Base-by-base conservation (phyloP, 2,329 filamentous ascomycete species). In the Chaetothyriales sp. region DNA sequence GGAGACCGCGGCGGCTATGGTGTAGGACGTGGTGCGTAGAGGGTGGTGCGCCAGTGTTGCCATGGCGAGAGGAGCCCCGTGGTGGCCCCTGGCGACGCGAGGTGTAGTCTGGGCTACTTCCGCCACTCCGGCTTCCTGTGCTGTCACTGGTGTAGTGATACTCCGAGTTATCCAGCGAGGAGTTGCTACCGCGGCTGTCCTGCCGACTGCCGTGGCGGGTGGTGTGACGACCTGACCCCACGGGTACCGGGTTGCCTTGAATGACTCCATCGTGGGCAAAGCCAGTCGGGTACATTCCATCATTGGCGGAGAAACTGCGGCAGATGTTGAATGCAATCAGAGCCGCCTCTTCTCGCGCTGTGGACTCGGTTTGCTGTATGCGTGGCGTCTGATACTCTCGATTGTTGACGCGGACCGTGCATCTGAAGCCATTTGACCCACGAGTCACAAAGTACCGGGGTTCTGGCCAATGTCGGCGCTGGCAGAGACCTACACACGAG, bases 241-340 rank as follows among this genome's bases (percentile, higher is more conserved):
- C 82, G 28, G 80, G 78, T 53, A 81, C 78, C 1, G 80, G 80
- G 20, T 81, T 68, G 4, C 80, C 80, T 66, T 83, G 80, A 44
- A 80, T 70, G 19, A 77, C 69, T 18, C 67, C 73, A 59, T 67
- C 77, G 65, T 67, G 77, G 67, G 63, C 76, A 71, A 66, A 77
- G 58, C 69, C 80, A 62, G 60, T 76, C 64, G 64, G 80, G 58
- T 78, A 80, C 88, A 94, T 95, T 66, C 90, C 90, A 63, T 94
- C 89, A 66, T 95, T 95, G 68, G 94, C 86, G 51, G 88, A 94
- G 72, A 95, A 95, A 76, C 95, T 95, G 58, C 89, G 85, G 75
- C 90, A 95, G 60, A 95, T 92, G 81, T 95, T 90, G 70, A 95
- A 97, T 53, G 90, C 90, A 56, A 89, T 85, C 80, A 94, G 94